Percentiles rank a stretch among this genome's conserved stretches.
Conservation (phyloP, 2,329 filamentous ascomycete genomes). For the Plenodomus lindquistii region DNA sequence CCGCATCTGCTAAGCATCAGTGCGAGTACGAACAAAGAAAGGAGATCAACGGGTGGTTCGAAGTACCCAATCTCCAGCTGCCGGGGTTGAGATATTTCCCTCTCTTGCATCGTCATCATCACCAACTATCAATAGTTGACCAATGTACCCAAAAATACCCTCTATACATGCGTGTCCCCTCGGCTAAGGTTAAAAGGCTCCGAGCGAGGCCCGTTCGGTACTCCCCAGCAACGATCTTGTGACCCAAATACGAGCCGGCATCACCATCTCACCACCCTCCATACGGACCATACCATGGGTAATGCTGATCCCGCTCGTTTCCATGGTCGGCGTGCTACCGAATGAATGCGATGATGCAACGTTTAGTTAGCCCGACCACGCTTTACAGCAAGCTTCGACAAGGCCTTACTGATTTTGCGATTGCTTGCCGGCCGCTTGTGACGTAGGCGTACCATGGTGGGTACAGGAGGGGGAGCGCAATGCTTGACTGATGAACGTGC, state of each 20-base stretch:
- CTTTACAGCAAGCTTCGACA: neutral
- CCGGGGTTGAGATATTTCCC: neutral
- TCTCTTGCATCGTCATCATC: neutral
- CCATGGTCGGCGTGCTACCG: neutral
- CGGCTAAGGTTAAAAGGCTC: slow-evolving; percentile 8
- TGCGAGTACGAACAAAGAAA: neutral
- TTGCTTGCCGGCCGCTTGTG: slow-evolving; percentile 5
- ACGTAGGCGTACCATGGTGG: neutral
- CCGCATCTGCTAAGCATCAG: neutral
- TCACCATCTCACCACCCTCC: neutral
- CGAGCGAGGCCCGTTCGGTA: slow-evolving; percentile 4
- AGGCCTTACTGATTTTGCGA: neutral
- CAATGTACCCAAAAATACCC: slow-evolving; percentile 5
- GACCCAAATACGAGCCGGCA: slow-evolving; percentile 8
- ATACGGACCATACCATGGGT: neutral
- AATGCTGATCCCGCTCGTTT: neutral
- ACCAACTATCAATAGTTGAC: slow-evolving; percentile 9
- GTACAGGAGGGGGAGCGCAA: neutral
- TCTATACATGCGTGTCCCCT: slow-evolving; percentile 5
- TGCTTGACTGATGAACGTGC: slow-evolving; percentile 2
- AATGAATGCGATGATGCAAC: neutral
- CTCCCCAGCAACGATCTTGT: neutral
- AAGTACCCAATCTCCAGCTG: neutral
- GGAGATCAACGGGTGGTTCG: neutral
- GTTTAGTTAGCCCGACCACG: neutral